Base-by-base conservation (phyloP, 805 yeast genomes). In the Candida insectalens region DNA sequence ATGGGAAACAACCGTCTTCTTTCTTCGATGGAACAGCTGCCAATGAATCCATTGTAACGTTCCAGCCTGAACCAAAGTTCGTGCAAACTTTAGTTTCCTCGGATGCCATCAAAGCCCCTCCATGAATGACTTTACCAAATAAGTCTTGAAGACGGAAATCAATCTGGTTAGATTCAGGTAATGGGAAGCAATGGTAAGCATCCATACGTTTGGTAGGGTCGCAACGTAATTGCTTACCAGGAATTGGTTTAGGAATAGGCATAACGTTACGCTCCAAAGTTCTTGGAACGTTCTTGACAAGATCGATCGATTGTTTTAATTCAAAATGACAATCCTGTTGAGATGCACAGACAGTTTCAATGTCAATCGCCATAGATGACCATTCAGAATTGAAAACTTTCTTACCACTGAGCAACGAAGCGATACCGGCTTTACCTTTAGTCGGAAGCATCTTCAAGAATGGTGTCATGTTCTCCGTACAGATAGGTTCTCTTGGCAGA, bases 391-490 rank as follows among this genome's bases (percentile, higher is more conserved):
- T 95, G 55, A 87, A 92, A 6, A 85, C 71, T 49, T 78, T 78
- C 53, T 85, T 95, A 14, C 98, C 97, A 46, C 87, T 94, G 17
- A 92, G 62, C 27, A 89, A 62, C 0, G 94, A 71, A 0, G 95
- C 72, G 26, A 92, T 62, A 3, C 98, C 98, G 0, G 94, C 77
- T 52, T 78, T 81, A 2, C 96, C 96, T 50, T 84, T 79, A 8
- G 96, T 83, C 3, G 98, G 97, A 19, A 92, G 65, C 40, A 92
- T 63, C 51, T 87, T 88, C 41, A 92, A 56, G 45, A 89, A 85
- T 0, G 98, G 97, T 0, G 98, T 89, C 50, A 92, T 66, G 58
- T 92, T 92, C 55, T 92, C 98, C 0, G 98, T 92, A 57, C 98
- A 92, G 13, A 92, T 77, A 0, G 96, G 95, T 51, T 92, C 98